Base-by-base conservation (phyloP, 139 green algal genomes). In the Diplosphaera chodatii region DNA sequence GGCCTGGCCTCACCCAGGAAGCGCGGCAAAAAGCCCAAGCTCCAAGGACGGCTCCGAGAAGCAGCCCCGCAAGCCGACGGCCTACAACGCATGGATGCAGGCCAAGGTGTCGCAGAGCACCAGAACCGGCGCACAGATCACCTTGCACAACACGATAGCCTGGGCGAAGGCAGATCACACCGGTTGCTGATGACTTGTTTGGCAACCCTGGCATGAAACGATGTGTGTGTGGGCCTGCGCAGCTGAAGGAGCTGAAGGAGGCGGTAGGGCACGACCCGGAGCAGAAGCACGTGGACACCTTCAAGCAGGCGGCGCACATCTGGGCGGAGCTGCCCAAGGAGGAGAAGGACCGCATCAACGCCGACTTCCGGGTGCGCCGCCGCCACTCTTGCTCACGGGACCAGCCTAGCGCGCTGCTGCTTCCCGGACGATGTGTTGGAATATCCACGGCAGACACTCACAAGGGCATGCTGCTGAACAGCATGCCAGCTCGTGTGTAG, bases 231-330 rank as follows among this genome's bases (percentile, higher is more conserved):
- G 25, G 16, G 16, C 48, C 8, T 59, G 22, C 3, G 48, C 48
- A 59, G 48, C 48, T 59, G 48, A 59, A 59, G 48, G 48, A 59
- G 48, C 48, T 59, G 48, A 59, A 59, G 48, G 48, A 59, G 48
- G 48, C 48, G 18, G 18, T 18, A 18, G 18, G 25, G 13, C 48
- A 59, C 16, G 48, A 59, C 48, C 48, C 48, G 3, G 18, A 59
- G 16, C 48, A 59, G 48, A 59, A 59, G 48, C 48, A 59, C 48
- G 48, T 59, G 48, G 48, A 59, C 10, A 59, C 48, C 48, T 59
- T 59, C 48, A 59, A 59, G 48, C 48, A 59, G 48, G 48, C 48
- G 48, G 48, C 48, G 10, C 8, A 59, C 16, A 59, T 59, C 48
- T 59, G 48, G 48, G 48, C 48, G 48, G 16, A 10, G 16, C 13